Evolutionary conservation across 805 yeast genomes (phyloP).

Genomic region (Ogataea pini): DNA sequence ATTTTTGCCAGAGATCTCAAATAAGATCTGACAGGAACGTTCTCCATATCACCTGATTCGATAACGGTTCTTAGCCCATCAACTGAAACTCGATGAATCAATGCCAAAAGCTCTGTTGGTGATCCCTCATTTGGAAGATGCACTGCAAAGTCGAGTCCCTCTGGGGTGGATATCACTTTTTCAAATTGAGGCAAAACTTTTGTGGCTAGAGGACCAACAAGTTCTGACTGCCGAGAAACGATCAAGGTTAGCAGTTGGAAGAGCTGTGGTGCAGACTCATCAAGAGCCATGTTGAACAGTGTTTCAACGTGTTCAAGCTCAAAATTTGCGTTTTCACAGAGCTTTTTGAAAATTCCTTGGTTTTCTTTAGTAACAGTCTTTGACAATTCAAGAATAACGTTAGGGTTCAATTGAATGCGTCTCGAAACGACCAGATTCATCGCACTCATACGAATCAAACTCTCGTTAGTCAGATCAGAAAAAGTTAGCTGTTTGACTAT

Average conservation of each 20-base stretch:
- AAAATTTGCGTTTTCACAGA: not conserved
- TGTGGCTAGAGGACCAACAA: not conserved
- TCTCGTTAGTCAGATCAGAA: not conserved
- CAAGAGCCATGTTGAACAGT: not conserved
- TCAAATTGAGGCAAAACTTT: not conserved
- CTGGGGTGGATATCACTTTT: not conserved
- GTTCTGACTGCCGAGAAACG: not conserved
- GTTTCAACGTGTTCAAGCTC: not conserved
- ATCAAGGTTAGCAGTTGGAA: not conserved
- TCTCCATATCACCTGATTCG: not conserved
- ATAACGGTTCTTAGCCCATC: constrained; percentile 12
- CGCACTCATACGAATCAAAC: not conserved
- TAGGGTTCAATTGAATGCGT: constrained; percentile 2
- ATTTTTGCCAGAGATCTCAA: constrained; percentile 12
- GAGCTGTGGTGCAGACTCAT: not conserved
- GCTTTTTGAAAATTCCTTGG: not conserved
- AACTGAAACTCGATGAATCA: not conserved
- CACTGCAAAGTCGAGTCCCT: constrained; percentile 12
- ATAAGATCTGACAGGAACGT: constrained; percentile 12
- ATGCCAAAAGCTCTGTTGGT: not conserved
- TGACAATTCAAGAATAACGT: constrained; percentile 1
- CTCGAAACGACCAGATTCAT: constrained; percentile 2
- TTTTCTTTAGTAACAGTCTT: not conserved
- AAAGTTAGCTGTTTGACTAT: constrained; percentile 8
- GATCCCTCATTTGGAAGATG: not conserved